Evolutionary conservation across 129 eudicot species (phyloP), one percentile per base, ranked within the genome.

Genomic region (Solidago caesia): DNA sequence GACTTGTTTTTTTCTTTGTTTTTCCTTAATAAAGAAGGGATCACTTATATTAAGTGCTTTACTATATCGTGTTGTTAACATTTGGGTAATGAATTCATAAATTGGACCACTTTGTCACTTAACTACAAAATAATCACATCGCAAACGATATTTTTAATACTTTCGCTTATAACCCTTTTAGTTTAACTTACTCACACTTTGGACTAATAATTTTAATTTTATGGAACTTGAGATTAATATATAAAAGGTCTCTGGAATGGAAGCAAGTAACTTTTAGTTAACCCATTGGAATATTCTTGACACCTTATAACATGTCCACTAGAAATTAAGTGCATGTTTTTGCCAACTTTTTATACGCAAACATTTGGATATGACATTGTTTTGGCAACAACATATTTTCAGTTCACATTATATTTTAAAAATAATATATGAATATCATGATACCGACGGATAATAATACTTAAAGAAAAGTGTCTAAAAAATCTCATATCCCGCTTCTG

Each of bases 91-190:
- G 44, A 53, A 52, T 51, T 75, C 55, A 5, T 75, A 75, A 21
- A 64, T 47, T 62, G 78, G 78, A 74, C 78, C 78, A 74, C 78
- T 46, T 62, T 46, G 70, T 62, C 77, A 63, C 70, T 62, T 73
- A 75, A 75, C 64, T 51, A 65, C 16, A n/a, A 41, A 26, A 52
- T 75, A n/a, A 74, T 44, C 57, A 63, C 25, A 63, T 65, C 9
- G 7, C 43, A 52, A 41, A 65, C 16, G 42, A 66, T 6, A 11
- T 42, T 0, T 43, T 3, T 65, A 2, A 75, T 42, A 66, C 33
- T 65, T 75, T 43, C 79, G 21, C 29, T 42, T 11, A 53, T 58
- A 14, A 15, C 67, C 79, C 73, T 66, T 53, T 60, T 64, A 33
- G 16, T 65, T 75, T 55, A 64, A 75, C 57, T 7, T 25, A 52